Evolutionary conservation across 2,329 filamentous ascomycete genomes (phyloP).

Genomic region (Aureobasidium uvarum): DNA sequence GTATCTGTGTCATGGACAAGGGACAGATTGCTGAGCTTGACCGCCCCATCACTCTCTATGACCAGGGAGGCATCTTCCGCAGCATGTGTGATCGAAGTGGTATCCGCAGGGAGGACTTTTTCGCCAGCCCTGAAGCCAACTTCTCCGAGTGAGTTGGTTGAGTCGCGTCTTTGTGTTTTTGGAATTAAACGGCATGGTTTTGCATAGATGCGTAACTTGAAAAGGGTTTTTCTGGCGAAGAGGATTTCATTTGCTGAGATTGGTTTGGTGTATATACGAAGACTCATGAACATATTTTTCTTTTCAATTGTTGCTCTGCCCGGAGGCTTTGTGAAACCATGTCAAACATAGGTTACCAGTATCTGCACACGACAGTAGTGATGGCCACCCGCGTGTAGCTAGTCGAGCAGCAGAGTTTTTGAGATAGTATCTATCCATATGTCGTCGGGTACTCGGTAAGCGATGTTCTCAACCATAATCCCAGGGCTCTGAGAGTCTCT

Average conservation of each 20-base stretch:
- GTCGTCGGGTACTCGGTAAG: too few species aligned
- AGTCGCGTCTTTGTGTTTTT: not conserved
- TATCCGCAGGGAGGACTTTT: conserved; percentile 58
- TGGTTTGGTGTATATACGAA: conserved; percentile 16
- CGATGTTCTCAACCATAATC: too few species aligned
- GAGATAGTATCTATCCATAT: not conserved
- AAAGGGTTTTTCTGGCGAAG: conserved; percentile 5
- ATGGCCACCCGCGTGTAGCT: not conserved
- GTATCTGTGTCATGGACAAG: conserved; percentile 94
- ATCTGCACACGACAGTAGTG: not conserved
- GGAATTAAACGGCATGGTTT: not conserved
- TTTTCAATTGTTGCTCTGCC: not conserved
- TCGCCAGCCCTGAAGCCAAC: conserved; percentile 22
- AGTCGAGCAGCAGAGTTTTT: too few species aligned
- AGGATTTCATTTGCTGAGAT: not conserved
- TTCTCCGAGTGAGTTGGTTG: conserved; percentile 10
- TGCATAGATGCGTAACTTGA: conserved; percentile 16
- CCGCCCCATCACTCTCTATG: conserved; percentile 70
- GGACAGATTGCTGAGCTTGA: conserved; percentile 86
- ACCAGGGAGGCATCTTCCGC: conserved; percentile 73
- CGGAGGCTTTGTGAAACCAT: not conserved
- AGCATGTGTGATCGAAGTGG: conserved; percentile 87
- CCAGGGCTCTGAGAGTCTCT: not conserved
- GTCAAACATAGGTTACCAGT: too few species aligned
- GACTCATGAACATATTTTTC: not conserved